Evolutionary conservation across 1,139 yeast species (phyloP), one percentile per base, ranked within the genome.

Genomic region (Chernovozyma aurita): DNA sequence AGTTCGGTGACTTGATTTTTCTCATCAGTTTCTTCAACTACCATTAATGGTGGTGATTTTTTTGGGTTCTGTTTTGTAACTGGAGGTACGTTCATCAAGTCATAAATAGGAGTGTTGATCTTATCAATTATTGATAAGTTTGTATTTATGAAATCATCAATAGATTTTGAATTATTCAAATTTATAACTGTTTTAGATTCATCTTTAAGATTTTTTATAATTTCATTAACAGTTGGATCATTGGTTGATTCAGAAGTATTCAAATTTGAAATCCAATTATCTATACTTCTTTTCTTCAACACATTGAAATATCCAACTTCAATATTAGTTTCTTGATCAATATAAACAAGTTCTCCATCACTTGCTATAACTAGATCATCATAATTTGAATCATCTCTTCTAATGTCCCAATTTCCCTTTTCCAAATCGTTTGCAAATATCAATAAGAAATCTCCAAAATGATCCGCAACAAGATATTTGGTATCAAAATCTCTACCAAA

Each of bases 401-500:
- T 77, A 27, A 86, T 63, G 31, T 70, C 74, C 78, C 85, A 85
- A 52, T 82, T 80, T 11, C 94, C 94, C 36, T 63, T 66, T 55
- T 86, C 95, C 41, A 87, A 68, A 55, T 88, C 96, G 48, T 85
- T 85, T 20, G 94, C 95, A 59, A 85, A 85, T 24, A 74, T 70
- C 38, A 87, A 65, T 36, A 87, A 61, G 55, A 88, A 88, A 46
- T 84, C 88, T 25, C 95, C 95, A 84, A 94, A 88, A 41, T 80
- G 82, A 34, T 80, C 78, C 14, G 95, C 88, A 20, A 87, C 63
- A 32, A 75, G 85, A 55, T 73, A 85, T 56, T 87, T 87, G 30
- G 83, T 75, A 59, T 87, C 97, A 52, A 83, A 86, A 41, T 90
- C 97, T 49, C 95, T 76, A 28, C 97, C 97, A 59, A 86, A 88